Conservation (phyloP, 1,284 basidiomycete species). For the Cryptococcus amylolentus region DNA sequence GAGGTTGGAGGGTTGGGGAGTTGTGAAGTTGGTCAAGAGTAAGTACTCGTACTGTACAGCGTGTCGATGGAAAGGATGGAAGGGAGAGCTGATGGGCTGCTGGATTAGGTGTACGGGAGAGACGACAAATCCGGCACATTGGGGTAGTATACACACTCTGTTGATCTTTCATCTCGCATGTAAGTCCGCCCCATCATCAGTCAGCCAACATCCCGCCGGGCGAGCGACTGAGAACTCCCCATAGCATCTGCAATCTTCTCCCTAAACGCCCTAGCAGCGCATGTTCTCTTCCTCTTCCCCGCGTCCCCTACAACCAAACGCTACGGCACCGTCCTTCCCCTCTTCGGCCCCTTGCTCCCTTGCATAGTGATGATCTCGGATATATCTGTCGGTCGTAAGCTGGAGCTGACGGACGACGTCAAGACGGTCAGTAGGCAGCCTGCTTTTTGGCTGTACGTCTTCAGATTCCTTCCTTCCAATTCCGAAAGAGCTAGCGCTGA, state of each 20-base stretch:
- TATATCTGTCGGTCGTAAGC: constrained; percentile 3
- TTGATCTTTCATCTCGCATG: constrained; percentile 2
- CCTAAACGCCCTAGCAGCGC: constrained; percentile 4
- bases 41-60: background rate
- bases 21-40: constrained; percentile 10
- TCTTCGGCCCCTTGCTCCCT: constrained; percentile 3
- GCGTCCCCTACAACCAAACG: constrained; percentile 1
- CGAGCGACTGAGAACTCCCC: too few relatives aligned
- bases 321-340: constrained; percentile 6
- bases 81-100: background rate
- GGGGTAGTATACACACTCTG: background rate
- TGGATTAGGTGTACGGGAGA: background rate
- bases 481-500: background rate
- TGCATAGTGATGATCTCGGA: constrained; percentile 13
- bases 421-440: background rate
- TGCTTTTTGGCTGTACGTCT: constrained; percentile 13
- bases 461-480: too few relatives aligned
- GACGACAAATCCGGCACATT: background rate
- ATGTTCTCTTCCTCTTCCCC: constrained; percentile 10
- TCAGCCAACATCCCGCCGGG: background rate
- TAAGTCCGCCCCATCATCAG: background rate
- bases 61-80: background rate
- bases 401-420: constrained; percentile 5
- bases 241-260: constrained; percentile 9
- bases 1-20: constrained; percentile 11